These are phyloP conservation scores for Allium cepa DNA, from an alignment of 106 monocot genomes.

Conservation along the genomic window DNA sequence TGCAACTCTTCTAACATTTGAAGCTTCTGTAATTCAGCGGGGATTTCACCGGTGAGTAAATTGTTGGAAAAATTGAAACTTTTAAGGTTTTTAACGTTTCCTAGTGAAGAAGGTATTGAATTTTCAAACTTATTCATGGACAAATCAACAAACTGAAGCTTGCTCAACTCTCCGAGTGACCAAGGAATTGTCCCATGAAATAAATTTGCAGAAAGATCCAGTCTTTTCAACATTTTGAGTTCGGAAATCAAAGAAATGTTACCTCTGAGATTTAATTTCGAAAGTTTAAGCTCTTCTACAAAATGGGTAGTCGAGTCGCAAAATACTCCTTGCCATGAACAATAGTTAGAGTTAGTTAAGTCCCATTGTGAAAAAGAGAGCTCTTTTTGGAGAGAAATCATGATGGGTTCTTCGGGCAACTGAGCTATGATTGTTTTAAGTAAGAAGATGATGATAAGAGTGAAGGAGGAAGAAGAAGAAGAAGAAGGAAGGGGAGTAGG, in stretches of 20 bases:
- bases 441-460: not conserved
- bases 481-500: not conserved
- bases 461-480: not conserved
- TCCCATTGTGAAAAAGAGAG: slow-evolving; percentile 28
- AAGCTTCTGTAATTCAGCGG: slow-evolving; percentile 37
- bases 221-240: slow-evolving; percentile 27
- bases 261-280: slow-evolving; percentile 44
- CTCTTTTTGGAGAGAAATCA: slow-evolving; percentile 27
- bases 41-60: slow-evolving; percentile 45
- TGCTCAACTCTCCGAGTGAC: slow-evolving; percentile 18
- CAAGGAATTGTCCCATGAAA: slow-evolving; percentile 48
- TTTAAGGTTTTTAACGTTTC: slow-evolving; percentile 19
- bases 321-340: slow-evolving; percentile 60
- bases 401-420: slow-evolving; percentile 23
- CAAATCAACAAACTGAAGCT: slow-evolving; percentile 62
- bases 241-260: slow-evolving; percentile 50
- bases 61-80: slow-evolving; percentile 72
- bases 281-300: slow-evolving; percentile 33
- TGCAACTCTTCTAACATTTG: slow-evolving; percentile 57
- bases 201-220: slow-evolving; percentile 61
- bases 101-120: slow-evolving; percentile 44
- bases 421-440: slow-evolving; percentile 1
- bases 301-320: slow-evolving; percentile 23
- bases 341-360: slow-evolving; percentile 19
- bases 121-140: slow-evolving; percentile 56